phyloP scores from a whole-genome alignment of 1,139 yeast genomes.

The Hyphopichia khmerensis region DNA sequence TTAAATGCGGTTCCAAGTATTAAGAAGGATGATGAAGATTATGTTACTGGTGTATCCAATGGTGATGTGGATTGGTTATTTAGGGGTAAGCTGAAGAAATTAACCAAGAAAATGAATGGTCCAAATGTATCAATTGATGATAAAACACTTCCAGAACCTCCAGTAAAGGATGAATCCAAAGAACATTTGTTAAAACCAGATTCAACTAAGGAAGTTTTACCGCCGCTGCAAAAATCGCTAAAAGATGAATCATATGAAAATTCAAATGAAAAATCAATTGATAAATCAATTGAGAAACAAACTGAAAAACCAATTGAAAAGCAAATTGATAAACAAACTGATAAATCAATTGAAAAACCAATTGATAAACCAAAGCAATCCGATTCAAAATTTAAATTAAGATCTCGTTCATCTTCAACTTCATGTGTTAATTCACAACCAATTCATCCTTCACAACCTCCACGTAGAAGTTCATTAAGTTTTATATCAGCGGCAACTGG shows the following conservation, averaged over 20 bases:
- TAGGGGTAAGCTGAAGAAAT: constrained; percentile 60
- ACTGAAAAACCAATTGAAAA: not conserved
- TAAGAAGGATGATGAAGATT: constrained; percentile 6
- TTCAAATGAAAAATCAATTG: not conserved
- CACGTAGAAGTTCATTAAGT: constrained; percentile 17
- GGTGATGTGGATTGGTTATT: constrained; percentile 79
- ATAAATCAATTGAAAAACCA: not conserved
- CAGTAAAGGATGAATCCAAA: not conserved
- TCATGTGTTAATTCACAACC: constrained; percentile 12
- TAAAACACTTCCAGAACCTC: constrained; percentile 4
- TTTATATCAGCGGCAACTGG: constrained; percentile 7
- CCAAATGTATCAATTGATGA: constrained; percentile 6
- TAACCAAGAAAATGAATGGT: constrained; percentile 40
- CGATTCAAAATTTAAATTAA: not conserved
- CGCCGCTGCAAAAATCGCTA: not conserved
- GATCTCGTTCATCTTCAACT: not conserved
- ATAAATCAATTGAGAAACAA: not conserved
- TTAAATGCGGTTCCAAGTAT: too few relatives aligned
- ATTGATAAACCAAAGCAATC: not conserved
- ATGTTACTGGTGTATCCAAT: constrained; percentile 58
- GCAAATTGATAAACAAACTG: not conserved
- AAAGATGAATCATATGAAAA: not conserved
- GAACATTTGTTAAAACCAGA: constrained; percentile 11
- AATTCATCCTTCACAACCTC: not conserved
- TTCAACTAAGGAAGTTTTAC: not conserved